These are phyloP conservation scores for Kwoniella dejecticola DNA, from an alignment of 768 basidiomycete genomes.

Conservation along the genomic window DNA sequence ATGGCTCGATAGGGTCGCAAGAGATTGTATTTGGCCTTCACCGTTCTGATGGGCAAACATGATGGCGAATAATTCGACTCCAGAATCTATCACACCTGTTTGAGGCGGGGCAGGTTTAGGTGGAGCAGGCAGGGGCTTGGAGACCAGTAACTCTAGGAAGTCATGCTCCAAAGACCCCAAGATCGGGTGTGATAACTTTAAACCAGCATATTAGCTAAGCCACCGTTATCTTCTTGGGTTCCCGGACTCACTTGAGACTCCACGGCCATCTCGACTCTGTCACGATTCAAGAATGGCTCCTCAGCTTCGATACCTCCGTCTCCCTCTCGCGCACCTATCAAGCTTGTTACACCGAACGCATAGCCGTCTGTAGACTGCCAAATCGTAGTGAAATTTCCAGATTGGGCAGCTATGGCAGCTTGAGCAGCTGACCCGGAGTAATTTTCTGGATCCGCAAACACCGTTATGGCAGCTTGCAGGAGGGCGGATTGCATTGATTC, in stretches of 20 bases:
- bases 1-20: conserved; percentile 54
- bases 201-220: background rate
- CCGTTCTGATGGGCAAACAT: conserved; percentile 78
- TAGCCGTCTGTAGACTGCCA: conserved; percentile 89
- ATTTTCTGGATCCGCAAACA: conserved; percentile 88
- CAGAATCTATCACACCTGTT: conserved; percentile 82
- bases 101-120: conserved; percentile 72
- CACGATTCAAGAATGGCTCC: conserved; percentile 68
- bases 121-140: conserved; percentile 35
- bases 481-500: conserved; percentile 79
- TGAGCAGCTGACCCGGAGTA: conserved; percentile 70
- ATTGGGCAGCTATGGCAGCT: conserved; percentile 74
- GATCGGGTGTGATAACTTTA: conserved; percentile 72
- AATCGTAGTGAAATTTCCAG: conserved; percentile 77
- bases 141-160: conserved; percentile 66
- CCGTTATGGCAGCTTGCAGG: conserved; percentile 74
- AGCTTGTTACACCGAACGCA: conserved; percentile 82
- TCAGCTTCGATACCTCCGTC: conserved; percentile 42
- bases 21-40: conserved; percentile 53
- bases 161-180: conserved; percentile 86
- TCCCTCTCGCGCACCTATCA: conserved; percentile 49
- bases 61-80: conserved; percentile 80
- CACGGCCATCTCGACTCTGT: conserved; percentile 76
- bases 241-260: conserved; percentile 74
- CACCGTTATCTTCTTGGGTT: too few species aligned